Evolutionary conservation across 129 eudicot genomes (phyloP), one percentile per base, ranked within the genome.

Genomic region (Pittosporum tobira): DNA sequence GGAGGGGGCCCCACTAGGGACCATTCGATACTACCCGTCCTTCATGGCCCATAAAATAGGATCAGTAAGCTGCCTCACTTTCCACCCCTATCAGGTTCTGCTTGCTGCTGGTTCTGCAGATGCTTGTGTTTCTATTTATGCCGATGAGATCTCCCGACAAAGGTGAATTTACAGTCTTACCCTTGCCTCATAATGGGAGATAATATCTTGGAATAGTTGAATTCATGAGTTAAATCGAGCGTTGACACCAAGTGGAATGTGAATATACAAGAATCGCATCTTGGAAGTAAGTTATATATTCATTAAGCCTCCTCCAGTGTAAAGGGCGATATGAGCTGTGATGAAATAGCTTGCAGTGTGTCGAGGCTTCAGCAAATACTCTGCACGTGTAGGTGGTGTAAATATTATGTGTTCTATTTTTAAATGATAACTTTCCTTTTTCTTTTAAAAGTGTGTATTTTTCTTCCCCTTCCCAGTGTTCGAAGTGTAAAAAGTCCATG

Each of bases 11-110:
- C 99, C 80, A 51, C 58, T 93, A 22, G 94, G 93, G 49, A 87
- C 91, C 43, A 93, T 93, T 42, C 78, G 84, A 25, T 87, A 87
- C 66, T 78, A 84, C 29, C 94, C 96, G 12, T 81, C 94, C 19
- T 87, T 87, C 69, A 93, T 93, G 99, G 96, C 94, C 21, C 99
- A 84, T 55, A 93, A 93, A 71, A 87, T 87, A 30, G 99, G 99
- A 38, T 72, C 96, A 2, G 94, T 93, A 26, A 93, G 83, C 63
- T 87, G 93, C 65, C 79, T 93, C 18, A 67, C 93, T 5, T 93
- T 93, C 73, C 99, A 93, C 66, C 99, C 99, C 1, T 93, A 93
- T 65, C 84, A 93, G 79, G 77, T 79, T 14, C 66, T 93, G 46
- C 93, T 93, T n/a, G 96, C 99, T 47, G 94, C 93, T 19, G 96